phyloP scores from a whole-genome alignment of 2,329 filamentous ascomycete species.

The Arachnopeziza araneosa region DNA sequence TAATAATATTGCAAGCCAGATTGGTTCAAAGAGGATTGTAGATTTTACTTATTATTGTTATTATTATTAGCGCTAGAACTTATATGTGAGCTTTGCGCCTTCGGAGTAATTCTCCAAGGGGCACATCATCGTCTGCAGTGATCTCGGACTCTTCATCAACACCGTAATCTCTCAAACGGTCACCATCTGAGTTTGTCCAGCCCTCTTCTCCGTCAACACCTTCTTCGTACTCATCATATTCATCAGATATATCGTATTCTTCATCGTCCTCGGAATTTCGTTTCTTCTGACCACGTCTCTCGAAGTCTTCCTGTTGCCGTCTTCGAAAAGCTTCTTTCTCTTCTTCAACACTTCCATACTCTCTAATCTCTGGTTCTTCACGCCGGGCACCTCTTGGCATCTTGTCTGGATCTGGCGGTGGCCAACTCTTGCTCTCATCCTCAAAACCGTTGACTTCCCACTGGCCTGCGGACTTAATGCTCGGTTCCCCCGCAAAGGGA shows the following conservation, averaged over 20 bases:
- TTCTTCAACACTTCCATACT: conserved; percentile 32
- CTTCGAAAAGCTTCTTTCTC: conserved; percentile 41
- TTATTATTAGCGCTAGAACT: background rate
- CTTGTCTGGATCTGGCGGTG: conserved; percentile 58
- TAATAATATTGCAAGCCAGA: too few species aligned
- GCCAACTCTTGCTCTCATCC: conserved; percentile 54
- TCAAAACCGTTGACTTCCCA: conserved; percentile 78
- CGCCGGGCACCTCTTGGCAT: conserved; percentile 28
- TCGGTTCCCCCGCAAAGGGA: conserved; percentile 54
- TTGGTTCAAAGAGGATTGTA: too few species aligned
- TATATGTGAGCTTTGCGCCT: conserved; percentile 39
- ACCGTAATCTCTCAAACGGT: conserved; percentile 68
- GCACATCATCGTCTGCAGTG: conserved; percentile 55
- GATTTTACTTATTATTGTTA: too few species aligned
- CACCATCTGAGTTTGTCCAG: conserved; percentile 73
- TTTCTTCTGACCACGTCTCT: conserved; percentile 29
- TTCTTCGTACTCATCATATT: conserved; percentile 29
- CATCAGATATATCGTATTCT: conserved; percentile 18
- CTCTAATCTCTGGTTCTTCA: conserved; percentile 6
- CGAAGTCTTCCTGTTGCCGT: conserved; percentile 45
- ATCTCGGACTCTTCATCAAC: conserved; percentile 71
- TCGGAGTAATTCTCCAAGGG: conserved; percentile 61
- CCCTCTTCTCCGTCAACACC: conserved; percentile 45
- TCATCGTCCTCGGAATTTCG: conserved; percentile 20
- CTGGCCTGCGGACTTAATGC: conserved; percentile 36